These are phyloP conservation scores for Ustanciosporium gigantosporum DNA, from an alignment of 1,284 basidiomycete genomes.

Conservation along the genomic window DNA sequence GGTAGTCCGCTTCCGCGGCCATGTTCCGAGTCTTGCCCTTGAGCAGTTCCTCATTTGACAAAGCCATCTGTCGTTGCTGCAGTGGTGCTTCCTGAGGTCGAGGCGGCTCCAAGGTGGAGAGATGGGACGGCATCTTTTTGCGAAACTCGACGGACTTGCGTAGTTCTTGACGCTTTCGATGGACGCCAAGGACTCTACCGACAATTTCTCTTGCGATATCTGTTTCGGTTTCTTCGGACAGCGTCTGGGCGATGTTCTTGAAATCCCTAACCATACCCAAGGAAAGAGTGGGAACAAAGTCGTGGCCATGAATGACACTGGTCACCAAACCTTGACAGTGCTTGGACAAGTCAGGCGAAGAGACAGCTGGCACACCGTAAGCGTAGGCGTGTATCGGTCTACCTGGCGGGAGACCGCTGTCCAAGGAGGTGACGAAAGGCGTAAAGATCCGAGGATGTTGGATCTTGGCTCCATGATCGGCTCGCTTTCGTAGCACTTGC, in stretches of 20 bases:
- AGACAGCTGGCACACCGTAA: conserved; percentile 54
- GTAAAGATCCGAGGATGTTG: conserved; percentile 62
- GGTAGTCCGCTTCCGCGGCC: conserved; percentile 37
- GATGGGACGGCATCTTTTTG: conserved; percentile 9
- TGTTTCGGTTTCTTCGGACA: conserved; percentile 41
- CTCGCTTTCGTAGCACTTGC: conserved; percentile 27
- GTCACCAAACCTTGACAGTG: conserved; percentile 64
- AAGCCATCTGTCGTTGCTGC: conserved; percentile 24
- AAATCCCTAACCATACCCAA: conserved; percentile 65
- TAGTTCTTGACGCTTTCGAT: conserved; percentile 42
- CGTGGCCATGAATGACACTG: conserved; percentile 63
- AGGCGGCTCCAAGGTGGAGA: conserved; percentile 14
- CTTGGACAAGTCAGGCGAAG: conserved; percentile 63
- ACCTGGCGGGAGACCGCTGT: conserved; percentile 63
- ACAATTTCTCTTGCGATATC: conserved; percentile 64
- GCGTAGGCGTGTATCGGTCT: conserved; percentile 64
- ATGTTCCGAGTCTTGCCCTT: conserved; percentile 44
- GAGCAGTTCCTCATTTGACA: conserved; percentile 37
- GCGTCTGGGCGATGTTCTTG: conserved; percentile 62
- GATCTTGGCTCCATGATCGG: conserved; percentile 6
- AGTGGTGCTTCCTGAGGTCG: conserved; percentile 35
- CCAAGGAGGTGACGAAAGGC: conserved; percentile 63
- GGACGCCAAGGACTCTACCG: conserved; percentile 61
- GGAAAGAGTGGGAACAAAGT: conserved; percentile 62
- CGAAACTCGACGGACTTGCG: conserved; percentile 8